phyloP scores from a whole-genome alignment of 2,329 filamentous ascomycete genomes.

The Furcasterigmium sp. region DNA sequence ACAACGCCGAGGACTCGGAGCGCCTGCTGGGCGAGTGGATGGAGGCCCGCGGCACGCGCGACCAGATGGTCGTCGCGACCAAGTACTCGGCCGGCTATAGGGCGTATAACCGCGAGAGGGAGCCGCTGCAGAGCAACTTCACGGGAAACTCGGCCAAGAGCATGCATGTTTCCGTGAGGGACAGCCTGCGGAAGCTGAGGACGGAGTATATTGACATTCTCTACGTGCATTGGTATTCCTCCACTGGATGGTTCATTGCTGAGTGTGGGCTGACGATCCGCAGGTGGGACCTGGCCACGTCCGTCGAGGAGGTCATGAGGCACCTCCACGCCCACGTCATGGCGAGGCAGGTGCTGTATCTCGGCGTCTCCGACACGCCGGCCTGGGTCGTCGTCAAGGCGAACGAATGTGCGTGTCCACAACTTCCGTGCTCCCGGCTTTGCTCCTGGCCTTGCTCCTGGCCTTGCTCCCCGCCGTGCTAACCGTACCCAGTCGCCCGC shows the following conservation, averaged over 20 bases:
- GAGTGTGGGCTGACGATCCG: too few species aligned
- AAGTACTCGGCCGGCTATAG: constrained; percentile 48
- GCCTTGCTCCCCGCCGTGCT: rapidly evolving
- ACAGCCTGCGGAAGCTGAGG: constrained; percentile 36
- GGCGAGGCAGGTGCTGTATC: constrained; percentile 32
- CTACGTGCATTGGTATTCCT: constrained; percentile 36
- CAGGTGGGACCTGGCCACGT: constrained; percentile 35
- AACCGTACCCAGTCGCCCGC: constrained; percentile 23
- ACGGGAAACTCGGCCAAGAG: constrained; percentile 35
- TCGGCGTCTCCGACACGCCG: constrained; percentile 31
- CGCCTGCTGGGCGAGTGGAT: constrained; percentile 55
- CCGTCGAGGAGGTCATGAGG: constrained; percentile 35
- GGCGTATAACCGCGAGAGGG: constrained; percentile 26
- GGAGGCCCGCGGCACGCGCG: constrained; percentile 37
- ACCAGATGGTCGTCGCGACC: constrained; percentile 48
- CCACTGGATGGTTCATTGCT: too few species aligned
- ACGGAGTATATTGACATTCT: constrained; percentile 37
- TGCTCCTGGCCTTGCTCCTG: not conserved
- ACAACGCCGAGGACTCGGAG: constrained; percentile 53
- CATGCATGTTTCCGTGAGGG: constrained; percentile 33
- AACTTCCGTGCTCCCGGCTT: too few species aligned
- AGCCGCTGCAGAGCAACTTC: constrained; percentile 30
- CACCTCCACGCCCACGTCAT: constrained; percentile 31
- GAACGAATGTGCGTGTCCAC: constrained; percentile 23
- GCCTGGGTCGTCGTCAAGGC: constrained; percentile 31